Percentiles rank a stretch among this genome's conserved stretches.
Conservation (phyloP, 352 stramenopile species). For the Thraustochytrium striatum region DNA sequence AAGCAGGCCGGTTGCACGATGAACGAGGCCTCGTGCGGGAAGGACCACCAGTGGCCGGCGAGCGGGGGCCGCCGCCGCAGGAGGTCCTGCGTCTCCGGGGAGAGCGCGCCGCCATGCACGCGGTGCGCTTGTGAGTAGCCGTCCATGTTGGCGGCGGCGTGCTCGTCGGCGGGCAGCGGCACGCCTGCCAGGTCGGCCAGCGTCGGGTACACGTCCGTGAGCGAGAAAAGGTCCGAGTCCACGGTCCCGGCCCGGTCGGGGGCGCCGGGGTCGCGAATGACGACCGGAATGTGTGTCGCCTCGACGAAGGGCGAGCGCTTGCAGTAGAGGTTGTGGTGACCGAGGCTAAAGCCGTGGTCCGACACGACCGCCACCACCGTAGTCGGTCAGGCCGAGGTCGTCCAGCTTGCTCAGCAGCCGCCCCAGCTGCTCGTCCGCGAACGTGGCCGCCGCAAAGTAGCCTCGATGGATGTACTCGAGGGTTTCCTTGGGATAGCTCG, state of each 20-base stretch:
- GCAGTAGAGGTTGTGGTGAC: slow-evolving; percentile 38
- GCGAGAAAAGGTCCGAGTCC: neutral
- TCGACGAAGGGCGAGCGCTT: slow-evolving; percentile 46
- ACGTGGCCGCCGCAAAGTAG: slow-evolving; percentile 42
- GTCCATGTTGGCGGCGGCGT: neutral
- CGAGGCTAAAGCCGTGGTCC: slow-evolving; percentile 49
- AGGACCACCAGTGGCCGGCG: slow-evolving; percentile 2
- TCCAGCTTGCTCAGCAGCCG: slow-evolving; percentile 31
- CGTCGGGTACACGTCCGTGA: slow-evolving; percentile 32
- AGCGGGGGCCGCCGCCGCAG: neutral
- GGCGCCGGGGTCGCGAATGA: slow-evolving; percentile 23
- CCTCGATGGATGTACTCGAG: slow-evolving; percentile 43
- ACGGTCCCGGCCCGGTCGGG: neutral
- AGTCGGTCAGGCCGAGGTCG: neutral
- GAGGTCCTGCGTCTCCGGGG: neutral
- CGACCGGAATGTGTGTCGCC: neutral
- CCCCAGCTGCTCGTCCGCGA: slow-evolving; percentile 22
- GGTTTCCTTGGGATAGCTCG: slow-evolving; percentile 23
- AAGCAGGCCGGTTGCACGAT: slow-evolving; percentile 40
- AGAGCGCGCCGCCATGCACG: neutral
- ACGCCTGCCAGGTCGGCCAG: slow-evolving; percentile 42
- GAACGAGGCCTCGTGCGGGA: slow-evolving; percentile 5
- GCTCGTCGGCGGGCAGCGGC: neutral
- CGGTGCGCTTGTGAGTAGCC: neutral
- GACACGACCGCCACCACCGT: slow-evolving; percentile 7